phyloP scores from a whole-genome alignment of 495 filamentous ascomycete genomes.

The Daldinia grandis region DNA sequence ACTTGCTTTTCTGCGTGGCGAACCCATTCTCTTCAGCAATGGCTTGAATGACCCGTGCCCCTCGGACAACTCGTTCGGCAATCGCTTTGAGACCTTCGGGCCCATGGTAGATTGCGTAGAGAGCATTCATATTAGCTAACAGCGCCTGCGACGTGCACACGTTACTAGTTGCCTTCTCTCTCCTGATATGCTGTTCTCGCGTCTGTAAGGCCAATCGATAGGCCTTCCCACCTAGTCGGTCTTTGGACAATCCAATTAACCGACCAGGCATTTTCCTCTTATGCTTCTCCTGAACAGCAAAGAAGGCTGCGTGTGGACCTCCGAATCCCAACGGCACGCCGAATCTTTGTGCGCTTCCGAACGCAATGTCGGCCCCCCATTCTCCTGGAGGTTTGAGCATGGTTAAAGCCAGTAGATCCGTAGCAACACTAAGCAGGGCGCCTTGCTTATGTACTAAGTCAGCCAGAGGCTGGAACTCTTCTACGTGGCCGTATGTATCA shows the following conservation, averaged over 20 bases:
- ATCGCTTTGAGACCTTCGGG: constrained; percentile 86
- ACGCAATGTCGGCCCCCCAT: constrained; percentile 96
- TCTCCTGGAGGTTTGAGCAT: constrained; percentile 91
- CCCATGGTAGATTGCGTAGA: constrained; percentile 98
- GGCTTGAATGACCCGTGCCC: constrained; percentile 74
- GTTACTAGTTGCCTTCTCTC: constrained; percentile 98
- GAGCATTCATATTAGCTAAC: constrained; percentile 95
- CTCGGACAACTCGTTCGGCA: constrained; percentile 76
- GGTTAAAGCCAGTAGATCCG: constrained; percentile 90
- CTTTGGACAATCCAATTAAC: constrained; percentile 91
- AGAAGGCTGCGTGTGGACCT: constrained; percentile 97
- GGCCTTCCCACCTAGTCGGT: constrained; percentile 84
- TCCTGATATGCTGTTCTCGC: constrained; percentile 94
- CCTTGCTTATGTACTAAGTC: constrained; percentile 81
- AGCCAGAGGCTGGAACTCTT: constrained; percentile 76
- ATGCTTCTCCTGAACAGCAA: constrained; percentile 89
- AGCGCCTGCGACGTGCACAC: constrained; percentile 97
- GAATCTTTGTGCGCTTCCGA: constrained; percentile 93
- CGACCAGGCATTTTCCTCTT: constrained; percentile 97
- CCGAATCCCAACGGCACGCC: constrained; percentile 95
- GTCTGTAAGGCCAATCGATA: constrained; percentile 91
- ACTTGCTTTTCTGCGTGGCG: constrained; percentile 64
- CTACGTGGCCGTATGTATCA: constrained; percentile 83
- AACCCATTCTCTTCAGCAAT: constrained; percentile 73
- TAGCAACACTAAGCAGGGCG: constrained; percentile 86